phyloP scores from a whole-genome alignment of 2,329 filamentous ascomycete genomes.

The Endocalyx cinctus region DNA sequence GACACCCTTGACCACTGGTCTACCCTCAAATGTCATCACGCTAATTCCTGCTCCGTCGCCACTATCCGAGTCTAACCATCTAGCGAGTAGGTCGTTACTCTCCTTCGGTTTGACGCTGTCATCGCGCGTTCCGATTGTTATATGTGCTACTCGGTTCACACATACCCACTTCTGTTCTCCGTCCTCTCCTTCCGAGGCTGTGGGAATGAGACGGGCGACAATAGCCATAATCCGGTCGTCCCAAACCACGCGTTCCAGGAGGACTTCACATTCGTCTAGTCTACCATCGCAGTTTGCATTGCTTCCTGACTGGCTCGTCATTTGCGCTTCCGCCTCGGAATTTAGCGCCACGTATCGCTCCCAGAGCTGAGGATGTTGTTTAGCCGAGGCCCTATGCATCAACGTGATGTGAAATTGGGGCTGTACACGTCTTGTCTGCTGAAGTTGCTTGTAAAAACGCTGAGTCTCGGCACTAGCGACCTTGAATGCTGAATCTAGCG shows the following conservation, averaged over 20 bases:
- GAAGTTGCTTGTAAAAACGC: conserved; percentile 72
- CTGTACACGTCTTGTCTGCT: conserved; percentile 71
- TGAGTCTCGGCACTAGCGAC: conserved; percentile 45
- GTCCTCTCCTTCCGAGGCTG: too few species aligned
- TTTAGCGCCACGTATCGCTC: conserved; percentile 59
- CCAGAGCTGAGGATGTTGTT: conserved; percentile 68
- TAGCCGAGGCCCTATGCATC: conserved; percentile 68
- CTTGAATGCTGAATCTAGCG: conserved; percentile 68
- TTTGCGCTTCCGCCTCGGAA: too few species aligned
- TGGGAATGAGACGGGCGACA: conserved; percentile 69
- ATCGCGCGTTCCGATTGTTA: conserved; percentile 82
- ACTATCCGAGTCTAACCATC: conserved; percentile 62
- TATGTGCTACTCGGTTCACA: conserved; percentile 74
- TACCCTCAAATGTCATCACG: conserved; percentile 47
- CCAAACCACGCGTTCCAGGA: conserved; percentile 71
- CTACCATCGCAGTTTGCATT: too few species aligned
- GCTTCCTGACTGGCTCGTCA: conserved; percentile 24
- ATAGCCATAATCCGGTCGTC: conserved; percentile 88
- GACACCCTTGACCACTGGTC: conserved; percentile 42
- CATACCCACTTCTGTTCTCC: conserved; percentile 58
- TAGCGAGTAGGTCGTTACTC: conserved; percentile 77
- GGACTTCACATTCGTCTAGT: conserved; percentile 61
- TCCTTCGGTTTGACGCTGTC: conserved; percentile 81
- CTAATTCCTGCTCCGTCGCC: conserved; percentile 38
- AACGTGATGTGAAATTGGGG: conserved; percentile 89